Base-by-base conservation (phyloP, 2,329 filamentous ascomycete species). In the Drechslera avenae region DNA sequence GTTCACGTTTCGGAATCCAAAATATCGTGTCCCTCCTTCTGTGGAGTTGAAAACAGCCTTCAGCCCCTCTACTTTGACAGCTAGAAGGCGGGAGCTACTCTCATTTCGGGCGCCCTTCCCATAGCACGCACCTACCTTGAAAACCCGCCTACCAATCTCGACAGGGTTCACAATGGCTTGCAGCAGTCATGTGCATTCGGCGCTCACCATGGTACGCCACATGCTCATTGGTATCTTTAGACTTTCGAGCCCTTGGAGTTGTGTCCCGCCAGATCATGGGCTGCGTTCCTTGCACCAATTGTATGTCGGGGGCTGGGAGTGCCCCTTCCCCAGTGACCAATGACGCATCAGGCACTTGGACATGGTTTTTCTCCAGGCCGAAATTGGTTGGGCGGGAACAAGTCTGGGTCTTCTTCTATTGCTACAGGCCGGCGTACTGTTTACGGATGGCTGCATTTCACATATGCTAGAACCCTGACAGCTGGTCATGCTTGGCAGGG, bases 31-130 rank as follows among this genome's bases (percentile, higher is more conserved):
- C 46, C 62, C 57, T 51, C 48, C 53, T 58, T 52, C 56, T 47
- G 57, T 62, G 54, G 64, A 60, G 56, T 72, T 54, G 62, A 64
- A 69, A 69, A 67, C 63, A 59, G 64, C 62, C 52, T 56, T 59
- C 59, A 60, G 56, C 55, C 61, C 57, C 59, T 64, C 60, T 52
- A 47, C 46, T 43, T 51, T 40, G 54, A 56, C 52, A 59, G 59
- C 60, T 56, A 59, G 26, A 54, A 51, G 42, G 59, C 52, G 53
- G 56, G 34, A 43, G 60, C 58, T 66, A 63, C 58, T 56, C 69
- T 63, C 44, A 51, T 56, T 59, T 44, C 42, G 52, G 56, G 42
- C 59, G 52, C 57, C 59, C 58, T 62, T 59, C 47, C 26, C 43
- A 41, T 17, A 58, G 33, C 49, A 44, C 30, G 35, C 36, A 31